Conservation (phyloP, 2,329 filamentous ascomycete genomes). For the Fusarium ramigenum region DNA sequence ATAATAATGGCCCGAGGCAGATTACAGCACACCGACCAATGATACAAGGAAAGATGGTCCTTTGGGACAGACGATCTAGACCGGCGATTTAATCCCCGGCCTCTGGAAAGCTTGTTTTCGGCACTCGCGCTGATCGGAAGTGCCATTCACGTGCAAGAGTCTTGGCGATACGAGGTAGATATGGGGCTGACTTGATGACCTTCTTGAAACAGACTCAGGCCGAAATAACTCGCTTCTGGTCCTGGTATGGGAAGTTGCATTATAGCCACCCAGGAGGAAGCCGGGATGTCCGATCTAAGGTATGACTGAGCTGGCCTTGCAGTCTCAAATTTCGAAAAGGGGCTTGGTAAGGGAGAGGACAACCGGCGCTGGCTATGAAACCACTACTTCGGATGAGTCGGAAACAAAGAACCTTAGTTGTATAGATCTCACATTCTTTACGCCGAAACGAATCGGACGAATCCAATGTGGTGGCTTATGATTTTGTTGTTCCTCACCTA, state of each 20-base stretch:
- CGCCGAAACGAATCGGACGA: background rate
- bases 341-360: background rate
- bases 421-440: background rate
- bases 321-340: background rate
- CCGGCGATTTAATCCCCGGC: background rate
- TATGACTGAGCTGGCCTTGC: background rate
- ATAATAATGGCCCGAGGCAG: background rate
- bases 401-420: background rate
- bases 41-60: fast-evolving
- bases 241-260: fast-evolving
- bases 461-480: fast-evolving
- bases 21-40: background rate
- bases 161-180: background rate
- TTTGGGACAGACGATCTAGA: background rate
- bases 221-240: background rate
- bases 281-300: background rate
- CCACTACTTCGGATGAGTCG: background rate
- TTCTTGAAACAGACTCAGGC: background rate
- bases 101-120: background rate
- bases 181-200: background rate
- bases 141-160: background rate
- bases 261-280: background rate
- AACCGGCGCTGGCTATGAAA: fast-evolving
- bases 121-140: background rate
- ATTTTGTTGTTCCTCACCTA: background rate